Base-by-base conservation (phyloP, 129 eudicot species). In the Helichrysum umbraculigerum region DNA sequence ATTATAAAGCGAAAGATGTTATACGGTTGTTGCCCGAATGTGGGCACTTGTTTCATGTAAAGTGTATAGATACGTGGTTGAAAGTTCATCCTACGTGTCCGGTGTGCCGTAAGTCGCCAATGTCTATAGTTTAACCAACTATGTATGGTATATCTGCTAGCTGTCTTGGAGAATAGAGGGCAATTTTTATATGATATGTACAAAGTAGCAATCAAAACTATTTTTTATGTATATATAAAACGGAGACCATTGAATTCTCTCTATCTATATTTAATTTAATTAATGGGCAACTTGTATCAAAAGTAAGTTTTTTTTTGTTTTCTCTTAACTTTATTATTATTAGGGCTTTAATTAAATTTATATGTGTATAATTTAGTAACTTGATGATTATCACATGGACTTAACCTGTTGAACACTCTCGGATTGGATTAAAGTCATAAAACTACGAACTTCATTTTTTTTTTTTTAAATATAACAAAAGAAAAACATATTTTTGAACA, bases 91-190 rank as follows among this genome's bases (percentile, higher is more conserved):
- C 82, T 61, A 71, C 82, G 6, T 79, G 82, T 35, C 82, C 82
- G 59, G 66, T 79, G 72, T 79, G 82, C 34, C 78, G 78, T 66
- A 79, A 71, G 4, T 71, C 82, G 73, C 82, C 82, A 69, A 41
- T 59, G 37, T 21, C 62, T 30, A 30, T 29, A 10, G 6, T 22
- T 10, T 35, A 58, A 63, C 30, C 39, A 25, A 35, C 28, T 32
- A 32, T 30, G 14, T 63, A 54, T 56, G 61, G 21, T 56, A n/a
- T 54, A 3, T 17, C 20, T 25, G 28, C 28, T 19, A 44, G 51
- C 34, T 5, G 66, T 15, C 15, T 8, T 6, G 68, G 20, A 30
- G 51, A 41, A 33, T 25, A 44, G 15, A 44, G 15, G 12, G 12
- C 35, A 10, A 15, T n/a, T 47, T 25, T 37, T 51, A 22, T 47